Base-by-base conservation (phyloP, 2,329 filamentous ascomycete genomes). In the Alternaria postmessia region DNA sequence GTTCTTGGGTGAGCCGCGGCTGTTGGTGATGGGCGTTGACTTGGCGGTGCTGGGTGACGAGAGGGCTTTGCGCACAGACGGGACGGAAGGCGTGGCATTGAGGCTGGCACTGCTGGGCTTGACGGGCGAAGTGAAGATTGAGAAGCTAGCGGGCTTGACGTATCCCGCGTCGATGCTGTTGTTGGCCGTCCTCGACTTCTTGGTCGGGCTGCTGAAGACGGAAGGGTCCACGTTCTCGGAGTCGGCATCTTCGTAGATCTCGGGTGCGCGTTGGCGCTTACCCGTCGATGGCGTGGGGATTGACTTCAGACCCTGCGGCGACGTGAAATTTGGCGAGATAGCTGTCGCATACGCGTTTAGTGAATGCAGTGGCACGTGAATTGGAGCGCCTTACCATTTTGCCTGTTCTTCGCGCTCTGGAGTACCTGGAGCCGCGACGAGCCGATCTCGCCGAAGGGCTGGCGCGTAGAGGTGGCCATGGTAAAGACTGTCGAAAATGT, bases 391-490 rank as follows among this genome's bases (percentile, higher is more conserved):
- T 70, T 82, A 86, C 84, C 82, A 81, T 86, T 86, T 73, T 94
- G 91, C 78, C 89, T 85, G 78, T 94, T 94, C 83, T 93, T 94
- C 51, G 89, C 80, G 79, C 88, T 92, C 26, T 88, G 89, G 70
- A 94, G 82, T 65, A 83, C 87, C 78, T 92, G 89, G 26, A 94
- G 83, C 68, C 91, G 87, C 57, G 88, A 82, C 69, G 84, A 85
- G 75, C 91, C 87, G 55, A 94, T 83, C 49, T 89, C 89, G 75
- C 88, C 91, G 78, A 94, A 93, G 6, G 91, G 91, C 80, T 92
- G 90, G 73, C 91, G 87, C 63, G 83, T 81, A 63, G 67, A 85
- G 78, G 75, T 86, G 59, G 75, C 66, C 73, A 77, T 72, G 52
- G 59, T 60, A 57, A 46, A 53, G 47, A 60, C 54, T 52, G 61